Percentiles rank a stretch among this genome's conserved stretches.
These are phyloP conservation scores for Blastocystis sp. DNA, from an alignment of 352 stramenopile genomes.

Conservation along the genomic window DNA sequence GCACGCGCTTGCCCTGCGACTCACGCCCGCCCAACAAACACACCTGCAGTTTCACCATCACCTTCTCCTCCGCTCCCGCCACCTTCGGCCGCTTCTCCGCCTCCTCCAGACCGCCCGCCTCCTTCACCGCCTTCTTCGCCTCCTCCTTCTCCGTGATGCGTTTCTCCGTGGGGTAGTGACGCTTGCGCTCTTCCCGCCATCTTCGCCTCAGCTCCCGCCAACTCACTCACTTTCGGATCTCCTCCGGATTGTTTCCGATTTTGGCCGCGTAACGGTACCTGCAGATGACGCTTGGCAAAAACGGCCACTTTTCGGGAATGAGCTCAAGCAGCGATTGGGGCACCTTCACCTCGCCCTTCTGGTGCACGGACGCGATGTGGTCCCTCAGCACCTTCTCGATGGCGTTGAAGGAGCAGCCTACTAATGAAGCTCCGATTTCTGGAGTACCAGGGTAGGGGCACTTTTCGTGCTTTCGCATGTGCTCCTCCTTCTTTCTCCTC, in stretches of 20 bases:
- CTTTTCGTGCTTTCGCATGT: slow-evolving; percentile 44
- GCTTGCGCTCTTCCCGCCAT: slow-evolving; percentile 63
- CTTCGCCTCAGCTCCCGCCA: not conserved
- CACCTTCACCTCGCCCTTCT: slow-evolving; percentile 34
- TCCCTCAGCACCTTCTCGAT: slow-evolving; percentile 62
- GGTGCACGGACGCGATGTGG: slow-evolving; percentile 42
- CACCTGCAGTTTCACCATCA: not conserved
- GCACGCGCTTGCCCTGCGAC: not conserved
- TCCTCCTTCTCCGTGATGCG: slow-evolving; percentile 41
- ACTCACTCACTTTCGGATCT: slow-evolving; percentile 53
- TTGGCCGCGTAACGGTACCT: slow-evolving; percentile 63
- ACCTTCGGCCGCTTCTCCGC: not conserved
- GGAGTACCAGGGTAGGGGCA: slow-evolving; percentile 49
- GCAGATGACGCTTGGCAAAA: not conserved
- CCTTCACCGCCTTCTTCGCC: not conserved
- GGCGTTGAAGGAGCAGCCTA: slow-evolving; percentile 45
- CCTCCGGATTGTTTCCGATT: slow-evolving; percentile 58
- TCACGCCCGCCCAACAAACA: not conserved
- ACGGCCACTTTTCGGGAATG: slow-evolving; percentile 64
- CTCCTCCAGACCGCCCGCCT: slow-evolving; percentile 18
- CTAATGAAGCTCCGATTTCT: not conserved
- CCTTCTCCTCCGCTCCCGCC: not conserved
- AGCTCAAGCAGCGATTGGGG: slow-evolving; percentile 60
- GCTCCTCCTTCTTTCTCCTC: slow-evolving; percentile 61
- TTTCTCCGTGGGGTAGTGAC: slow-evolving; percentile 44